Conservation (phyloP, 805 yeast species). For the Candida verbasci region DNA sequence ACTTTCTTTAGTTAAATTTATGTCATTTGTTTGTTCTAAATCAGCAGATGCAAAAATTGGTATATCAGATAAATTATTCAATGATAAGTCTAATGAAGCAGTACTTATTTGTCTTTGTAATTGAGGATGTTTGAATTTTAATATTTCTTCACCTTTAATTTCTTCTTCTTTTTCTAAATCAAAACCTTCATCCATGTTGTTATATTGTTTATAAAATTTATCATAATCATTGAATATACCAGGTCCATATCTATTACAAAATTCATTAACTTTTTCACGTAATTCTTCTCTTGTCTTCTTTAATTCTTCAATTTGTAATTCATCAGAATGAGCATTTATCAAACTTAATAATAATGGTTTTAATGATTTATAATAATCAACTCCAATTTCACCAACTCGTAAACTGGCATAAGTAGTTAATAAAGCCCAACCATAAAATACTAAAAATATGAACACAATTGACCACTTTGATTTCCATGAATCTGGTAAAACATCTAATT, state of each 20-base stretch:
- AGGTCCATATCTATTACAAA: slow-evolving; percentile 36
- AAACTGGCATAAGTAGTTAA: slow-evolving; percentile 39
- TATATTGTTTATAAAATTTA: slow-evolving; percentile 26
- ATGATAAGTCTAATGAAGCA: slow-evolving; percentile 7
- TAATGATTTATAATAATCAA: slow-evolving; percentile 38
- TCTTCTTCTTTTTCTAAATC: slow-evolving; percentile 5
- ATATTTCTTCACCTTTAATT: not conserved
- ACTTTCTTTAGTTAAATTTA: slow-evolving; percentile 3
- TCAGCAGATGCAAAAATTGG: slow-evolving; percentile 23
- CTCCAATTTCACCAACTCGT: slow-evolving; percentile 38
- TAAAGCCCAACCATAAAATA: slow-evolving; percentile 33
- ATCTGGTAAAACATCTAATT: slow-evolving; percentile 3
- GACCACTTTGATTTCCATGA: slow-evolving; percentile 7
- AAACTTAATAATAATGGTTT: slow-evolving; percentile 33
- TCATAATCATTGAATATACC: slow-evolving; percentile 34
- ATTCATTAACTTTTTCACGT: slow-evolving; percentile 25
- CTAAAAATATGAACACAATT: slow-evolving; percentile 18
- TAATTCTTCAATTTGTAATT: slow-evolving; percentile 28
- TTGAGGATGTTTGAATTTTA: not conserved
- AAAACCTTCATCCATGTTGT: slow-evolving; percentile 4
- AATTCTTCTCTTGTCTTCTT: slow-evolving; percentile 23
- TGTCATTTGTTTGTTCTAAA: slow-evolving; percentile 3
- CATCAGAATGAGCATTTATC: slow-evolving; percentile 23
- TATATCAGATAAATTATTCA: slow-evolving; percentile 21
- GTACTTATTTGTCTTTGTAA: slow-evolving; percentile 4